phyloP scores from a whole-genome alignment of 805 yeast genomes.

The Wickerhamiella brachini region DNA sequence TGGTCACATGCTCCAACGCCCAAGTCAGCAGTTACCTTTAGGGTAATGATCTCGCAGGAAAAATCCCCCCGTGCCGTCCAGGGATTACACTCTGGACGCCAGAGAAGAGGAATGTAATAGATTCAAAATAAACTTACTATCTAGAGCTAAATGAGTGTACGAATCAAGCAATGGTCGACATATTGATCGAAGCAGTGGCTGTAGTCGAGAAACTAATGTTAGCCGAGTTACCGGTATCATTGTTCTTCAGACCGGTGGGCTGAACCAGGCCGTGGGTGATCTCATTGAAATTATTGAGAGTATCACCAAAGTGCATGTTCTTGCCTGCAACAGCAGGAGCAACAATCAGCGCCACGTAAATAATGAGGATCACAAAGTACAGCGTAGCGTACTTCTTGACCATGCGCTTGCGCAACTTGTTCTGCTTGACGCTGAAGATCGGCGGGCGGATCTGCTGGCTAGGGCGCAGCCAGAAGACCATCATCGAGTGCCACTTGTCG shows the following conservation, averaged over 20 bases:
- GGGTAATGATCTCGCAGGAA: too few relatives aligned
- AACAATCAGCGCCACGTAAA: conserved; percentile 64
- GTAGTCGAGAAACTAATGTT: conserved; percentile 34
- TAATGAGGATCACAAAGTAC: conserved; percentile 53
- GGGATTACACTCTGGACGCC: too few relatives aligned
- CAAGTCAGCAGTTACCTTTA: too few relatives aligned
- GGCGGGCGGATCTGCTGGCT: conserved; percentile 96
- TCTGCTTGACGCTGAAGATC: conserved; percentile 90
- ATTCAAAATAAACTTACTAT: background rate
- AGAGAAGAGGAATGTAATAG: background rate
- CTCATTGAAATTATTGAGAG: conserved; percentile 22
- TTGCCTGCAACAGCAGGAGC: conserved; percentile 86
- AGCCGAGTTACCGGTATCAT: conserved; percentile 49
- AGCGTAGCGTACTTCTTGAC: conserved; percentile 81
- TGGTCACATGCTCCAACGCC: too few relatives aligned
- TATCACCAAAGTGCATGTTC: conserved; percentile 31
- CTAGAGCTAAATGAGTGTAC: background rate
- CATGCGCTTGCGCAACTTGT: conserved; percentile 93
- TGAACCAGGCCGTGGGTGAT: conserved; percentile 61
- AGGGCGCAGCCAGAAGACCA: conserved; percentile 98
- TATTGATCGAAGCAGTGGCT: conserved; percentile 29
- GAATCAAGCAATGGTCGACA: background rate
- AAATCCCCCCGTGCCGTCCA: too few relatives aligned
- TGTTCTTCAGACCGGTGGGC: conserved; percentile 68
- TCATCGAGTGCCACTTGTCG: conserved; percentile 95